Evolutionary conservation across 1,284 basidiomycete genomes (phyloP).

Genomic region (Cutaneotrichosporon mucoides): DNA sequence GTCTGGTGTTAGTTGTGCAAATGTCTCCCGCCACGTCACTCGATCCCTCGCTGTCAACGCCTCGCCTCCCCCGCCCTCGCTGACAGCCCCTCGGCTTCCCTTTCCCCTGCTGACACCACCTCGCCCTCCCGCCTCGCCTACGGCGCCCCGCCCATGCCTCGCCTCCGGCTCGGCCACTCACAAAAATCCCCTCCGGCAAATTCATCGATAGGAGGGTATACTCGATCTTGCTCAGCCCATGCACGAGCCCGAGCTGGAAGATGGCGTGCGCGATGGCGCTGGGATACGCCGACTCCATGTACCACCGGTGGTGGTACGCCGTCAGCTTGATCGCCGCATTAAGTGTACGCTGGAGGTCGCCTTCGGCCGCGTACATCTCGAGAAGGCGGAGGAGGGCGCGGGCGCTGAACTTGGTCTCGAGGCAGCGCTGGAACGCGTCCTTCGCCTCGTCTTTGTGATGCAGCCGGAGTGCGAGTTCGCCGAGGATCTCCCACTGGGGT

Average conservation of each 20-base stretch:
- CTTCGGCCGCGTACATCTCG: slow-evolving; percentile 91
- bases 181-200: slow-evolving; percentile 69
- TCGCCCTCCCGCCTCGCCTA: no score
- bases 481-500: slow-evolving; percentile 84
- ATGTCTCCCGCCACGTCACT: no score
- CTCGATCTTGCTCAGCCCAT: slow-evolving; percentile 89
- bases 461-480: slow-evolving; percentile 83
- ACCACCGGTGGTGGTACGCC: slow-evolving; percentile 73
- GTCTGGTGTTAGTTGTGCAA: no score
- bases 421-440: slow-evolving; percentile 91
- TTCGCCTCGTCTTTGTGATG: slow-evolving; percentile 98
- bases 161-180: slow-evolving; percentile 52
- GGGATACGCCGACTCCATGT: slow-evolving; percentile 80
- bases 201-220: slow-evolving; percentile 92
- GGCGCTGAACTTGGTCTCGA: slow-evolving; percentile 80
- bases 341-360: slow-evolving; percentile 82
- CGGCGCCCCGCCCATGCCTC: no score
- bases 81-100: no score
- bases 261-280: slow-evolving; percentile 82
- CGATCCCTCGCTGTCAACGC: no score
- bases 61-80: no score
- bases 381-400: slow-evolving; percentile 90
- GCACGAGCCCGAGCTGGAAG: slow-evolving; percentile 89
- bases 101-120: no score
- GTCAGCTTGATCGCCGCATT: slow-evolving; percentile 89